phyloP scores from a whole-genome alignment of 495 filamentous ascomycete species.

The Penicillium cataractarum region DNA sequence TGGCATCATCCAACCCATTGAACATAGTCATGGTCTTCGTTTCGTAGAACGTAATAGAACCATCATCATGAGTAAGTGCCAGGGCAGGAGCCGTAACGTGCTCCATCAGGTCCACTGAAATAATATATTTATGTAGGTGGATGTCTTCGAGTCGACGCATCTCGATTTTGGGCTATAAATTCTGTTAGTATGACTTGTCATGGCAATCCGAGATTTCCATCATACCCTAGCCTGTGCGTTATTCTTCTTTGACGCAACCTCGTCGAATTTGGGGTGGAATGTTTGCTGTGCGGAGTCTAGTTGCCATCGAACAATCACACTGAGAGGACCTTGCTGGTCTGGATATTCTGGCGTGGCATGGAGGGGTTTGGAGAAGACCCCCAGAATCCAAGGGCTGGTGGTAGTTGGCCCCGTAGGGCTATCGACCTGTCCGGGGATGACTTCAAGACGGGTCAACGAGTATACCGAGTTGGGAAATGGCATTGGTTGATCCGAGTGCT shows the following conservation, averaged over 20 bases:
- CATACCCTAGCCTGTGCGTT: conserved; percentile 49
- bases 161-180: conserved; percentile 55
- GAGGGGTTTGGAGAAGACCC: conserved; percentile 64
- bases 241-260: conserved; percentile 67
- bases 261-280: conserved; percentile 74
- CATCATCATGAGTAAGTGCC: conserved; percentile 72
- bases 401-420: conserved; percentile 49
- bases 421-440: conserved; percentile 63
- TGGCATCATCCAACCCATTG: conserved; percentile 60
- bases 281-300: conserved; percentile 60
- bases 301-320: conserved; percentile 78
- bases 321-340: conserved; percentile 63
- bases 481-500: conserved; percentile 34
- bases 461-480: conserved; percentile 48
- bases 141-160: conserved; percentile 71
- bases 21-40: conserved; percentile 68
- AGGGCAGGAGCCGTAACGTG: conserved; percentile 66
- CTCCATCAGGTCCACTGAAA: conserved; percentile 67
- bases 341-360: conserved; percentile 53
- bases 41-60: conserved; percentile 76
- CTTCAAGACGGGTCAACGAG: conserved; percentile 66
- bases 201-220: not conserved
- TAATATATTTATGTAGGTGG: conserved; percentile 64
- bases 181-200: conserved; percentile 17
- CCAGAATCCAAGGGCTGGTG: conserved; percentile 65